Evolutionary conservation across 1,284 basidiomycete species (phyloP), one percentile per base, ranked within the genome.

Genomic region (Stereum hirsutum): DNA sequence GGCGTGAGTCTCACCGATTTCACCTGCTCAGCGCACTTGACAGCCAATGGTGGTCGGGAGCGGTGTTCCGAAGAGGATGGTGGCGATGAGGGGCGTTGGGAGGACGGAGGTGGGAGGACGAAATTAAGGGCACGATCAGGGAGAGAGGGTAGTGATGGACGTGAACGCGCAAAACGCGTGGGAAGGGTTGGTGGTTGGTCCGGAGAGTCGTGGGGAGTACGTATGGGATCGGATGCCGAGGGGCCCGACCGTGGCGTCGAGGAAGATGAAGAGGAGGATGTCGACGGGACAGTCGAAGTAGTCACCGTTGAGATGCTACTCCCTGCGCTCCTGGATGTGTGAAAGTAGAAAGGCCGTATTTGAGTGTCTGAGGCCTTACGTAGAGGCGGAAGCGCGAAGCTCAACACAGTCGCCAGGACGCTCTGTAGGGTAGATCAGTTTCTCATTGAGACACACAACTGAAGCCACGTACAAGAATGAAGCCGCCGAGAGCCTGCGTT

Each of bases 381-480:
- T 7, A 6, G 34, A 36, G 34, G n/a, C 2, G n/a, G n/a, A n/a
- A n/a, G n/a, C n/a, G n/a, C n/a, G 15, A 31, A 14, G 17, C 26
- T 27, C 10, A 41, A 11, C n/a, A 27, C 15, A 6, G 26, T 28
- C 19, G 39, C 39, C 26, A 41, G 6, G 15, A 41, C 10, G 26
- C 39, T 41, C 39, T 41, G 15, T 11, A 12, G 14, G 17, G 23
- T 19, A 14, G 11, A 6, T 10, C 14, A 19, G 24, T 39, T 24
- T 5, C n/a, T n/a, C n/a, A n/a, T n/a, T n/a, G n/a, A n/a, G n/a
- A n/a, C n/a, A n/a, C n/a, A n/a, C n/a, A n/a, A n/a, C n/a, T n/a
- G n/a, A n/a, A n/a, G n/a, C 11, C 21, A 41, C 39, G 14, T 20
- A 41, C 39, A 26, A 41, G 15, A 8, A 41, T 41, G 26, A 41